Conservation (phyloP, 768 basidiomycete species). For the Paxillus ammoniavirescens region DNA sequence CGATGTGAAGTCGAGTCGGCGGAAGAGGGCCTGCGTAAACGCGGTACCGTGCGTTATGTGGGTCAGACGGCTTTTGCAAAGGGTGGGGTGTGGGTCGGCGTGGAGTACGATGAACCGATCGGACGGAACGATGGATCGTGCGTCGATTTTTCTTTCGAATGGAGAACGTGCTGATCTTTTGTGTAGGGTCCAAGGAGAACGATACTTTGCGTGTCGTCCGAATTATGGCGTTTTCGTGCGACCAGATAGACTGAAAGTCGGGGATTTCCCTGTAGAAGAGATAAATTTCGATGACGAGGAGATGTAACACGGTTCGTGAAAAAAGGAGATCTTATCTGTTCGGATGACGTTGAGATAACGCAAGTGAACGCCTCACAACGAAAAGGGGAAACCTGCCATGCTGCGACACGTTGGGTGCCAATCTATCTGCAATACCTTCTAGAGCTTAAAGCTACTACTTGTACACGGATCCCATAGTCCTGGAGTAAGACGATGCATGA, state of each 20-base stretch:
- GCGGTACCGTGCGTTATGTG: constrained; percentile 84
- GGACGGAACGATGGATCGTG: constrained; percentile 96
- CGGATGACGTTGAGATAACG: no score
- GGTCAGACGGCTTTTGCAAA: constrained; percentile 75
- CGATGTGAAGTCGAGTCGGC: constrained; percentile 80
- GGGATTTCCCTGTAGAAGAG: constrained; percentile 86
- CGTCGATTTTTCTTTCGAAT: constrained; percentile 33
- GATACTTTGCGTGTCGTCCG: constrained; percentile 79
- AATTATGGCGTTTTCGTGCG: constrained; percentile 86
- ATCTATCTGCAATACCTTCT: no score
- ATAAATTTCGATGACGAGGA: constrained; percentile 76
- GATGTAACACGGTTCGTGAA: constrained; percentile 42
- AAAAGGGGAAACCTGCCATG: no score
- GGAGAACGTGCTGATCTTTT: background rate
- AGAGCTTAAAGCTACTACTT: no score
- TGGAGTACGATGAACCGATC: constrained; percentile 93
- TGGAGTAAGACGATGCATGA: background rate
- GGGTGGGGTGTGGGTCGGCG: constrained; percentile 77
- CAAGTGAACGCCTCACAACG: no score
- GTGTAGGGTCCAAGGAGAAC: constrained; percentile 73
- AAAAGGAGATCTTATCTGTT: no score
- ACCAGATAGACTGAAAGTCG: constrained; percentile 75
- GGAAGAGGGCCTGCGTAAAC: constrained; percentile 68
- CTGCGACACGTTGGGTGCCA: no score
- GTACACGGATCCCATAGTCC: background rate